Conservation (phyloP, 1,139 yeast species). For the Hanseniaspora gamundiae region DNA sequence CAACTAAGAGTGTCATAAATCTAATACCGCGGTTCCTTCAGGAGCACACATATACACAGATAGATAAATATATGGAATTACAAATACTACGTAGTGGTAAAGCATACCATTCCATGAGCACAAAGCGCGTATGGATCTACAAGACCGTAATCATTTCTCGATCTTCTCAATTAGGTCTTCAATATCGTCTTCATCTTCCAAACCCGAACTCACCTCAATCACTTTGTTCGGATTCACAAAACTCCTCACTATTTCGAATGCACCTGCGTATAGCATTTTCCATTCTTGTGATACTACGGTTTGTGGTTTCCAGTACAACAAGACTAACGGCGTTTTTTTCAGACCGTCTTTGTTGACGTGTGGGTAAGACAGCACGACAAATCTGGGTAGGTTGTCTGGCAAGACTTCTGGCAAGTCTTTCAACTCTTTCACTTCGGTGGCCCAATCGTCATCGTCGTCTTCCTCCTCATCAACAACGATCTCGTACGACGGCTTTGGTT, state of each 20-base stretch:
- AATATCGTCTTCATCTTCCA: constrained; percentile 24
- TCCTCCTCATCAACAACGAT: constrained; percentile 37
- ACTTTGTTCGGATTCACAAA: constrained; percentile 38
- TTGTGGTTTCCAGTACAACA: constrained; percentile 77
- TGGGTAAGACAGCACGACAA: constrained; percentile 68
- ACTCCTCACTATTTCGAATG: constrained; percentile 58
- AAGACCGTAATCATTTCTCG: constrained; percentile 10
- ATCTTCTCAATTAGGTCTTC: constrained; percentile 20
- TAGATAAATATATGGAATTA: too few relatives aligned
- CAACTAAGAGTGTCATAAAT: too few relatives aligned
- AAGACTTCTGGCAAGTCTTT: constrained; percentile 60
- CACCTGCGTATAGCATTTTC: constrained; percentile 85
- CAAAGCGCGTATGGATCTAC: too few relatives aligned
- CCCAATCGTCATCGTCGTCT: constrained; percentile 17
- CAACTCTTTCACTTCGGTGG: constrained; percentile 20
- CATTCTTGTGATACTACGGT: constrained; percentile 61
- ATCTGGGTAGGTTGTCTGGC: constrained; percentile 77
- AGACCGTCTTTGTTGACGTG: constrained; percentile 59
- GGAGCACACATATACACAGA: too few relatives aligned
- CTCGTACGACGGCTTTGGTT: constrained; percentile 43
- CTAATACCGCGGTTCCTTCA: too few relatives aligned
- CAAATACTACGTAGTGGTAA: too few relatives aligned
- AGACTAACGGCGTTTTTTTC: constrained; percentile 57
- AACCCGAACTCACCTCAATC: constrained; percentile 22
- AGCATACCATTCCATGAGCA: too few relatives aligned